Conservation (phyloP, 148 eudicot species). For the Silene uniflora region DNA sequence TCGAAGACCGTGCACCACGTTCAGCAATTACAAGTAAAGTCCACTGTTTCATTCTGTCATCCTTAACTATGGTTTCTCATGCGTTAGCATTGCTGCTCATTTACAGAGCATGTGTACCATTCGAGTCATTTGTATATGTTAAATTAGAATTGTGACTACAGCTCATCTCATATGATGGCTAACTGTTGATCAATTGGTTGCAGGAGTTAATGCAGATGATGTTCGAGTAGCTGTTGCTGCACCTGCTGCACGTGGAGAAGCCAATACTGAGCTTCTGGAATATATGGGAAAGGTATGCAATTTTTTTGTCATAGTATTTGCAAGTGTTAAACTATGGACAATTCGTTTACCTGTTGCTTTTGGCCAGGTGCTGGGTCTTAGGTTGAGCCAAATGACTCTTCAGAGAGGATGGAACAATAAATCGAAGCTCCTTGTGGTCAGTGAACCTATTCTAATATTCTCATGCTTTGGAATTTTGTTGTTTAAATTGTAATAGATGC, state of each 20-base stretch:
- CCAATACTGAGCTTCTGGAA: constrained; percentile 87
- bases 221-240: constrained; percentile 96
- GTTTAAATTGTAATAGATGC: neutral
- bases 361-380: constrained; percentile 75
- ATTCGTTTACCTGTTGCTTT: constrained; percentile 8
- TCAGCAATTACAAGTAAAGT: constrained; percentile 82
- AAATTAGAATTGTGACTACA: too few relatives aligned
- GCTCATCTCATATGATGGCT: neutral
- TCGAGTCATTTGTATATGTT: neutral
- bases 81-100: neutral
- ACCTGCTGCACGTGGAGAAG: constrained; percentile 97
- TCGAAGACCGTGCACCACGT: constrained; percentile 95
- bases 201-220: constrained; percentile 99
- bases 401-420: constrained; percentile 99
- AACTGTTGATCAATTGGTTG: constrained; percentile 16
- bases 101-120: neutral
- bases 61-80: neutral
- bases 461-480: neutral
- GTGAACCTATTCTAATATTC: constrained; percentile 24
- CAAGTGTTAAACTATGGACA: neutral
- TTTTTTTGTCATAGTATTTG: neutral
- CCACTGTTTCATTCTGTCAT: neutral
- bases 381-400: constrained; percentile 97
- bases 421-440: constrained; percentile 97
- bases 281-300: constrained; percentile 78